Percentiles rank a stretch among this genome's conserved stretches.
Evolutionary conservation across 2,329 filamentous ascomycete genomes (phyloP).

Genomic region (Pezicula neosporulosa): DNA sequence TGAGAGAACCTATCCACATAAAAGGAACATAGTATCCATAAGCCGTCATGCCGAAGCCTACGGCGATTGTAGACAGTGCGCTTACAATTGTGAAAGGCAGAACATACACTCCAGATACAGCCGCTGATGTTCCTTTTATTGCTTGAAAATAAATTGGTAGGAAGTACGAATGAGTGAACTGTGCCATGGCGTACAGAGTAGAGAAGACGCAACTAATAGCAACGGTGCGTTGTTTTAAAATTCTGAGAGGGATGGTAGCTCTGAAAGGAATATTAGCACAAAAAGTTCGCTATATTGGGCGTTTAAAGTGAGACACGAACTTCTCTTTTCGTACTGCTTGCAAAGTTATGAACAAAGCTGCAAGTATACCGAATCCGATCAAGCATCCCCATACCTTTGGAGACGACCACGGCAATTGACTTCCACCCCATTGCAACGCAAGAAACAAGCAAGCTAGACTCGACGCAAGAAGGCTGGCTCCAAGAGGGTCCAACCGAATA

Average conservation of each 20-base stretch:
- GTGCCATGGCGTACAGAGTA: neutral
- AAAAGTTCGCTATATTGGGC: neutral
- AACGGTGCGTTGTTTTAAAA: neutral
- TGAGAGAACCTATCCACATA: conserved; percentile 37
- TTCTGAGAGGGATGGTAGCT: conserved; percentile 1
- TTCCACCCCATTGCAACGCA: conserved; percentile 40
- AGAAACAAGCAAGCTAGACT: conserved; percentile 37
- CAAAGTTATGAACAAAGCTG: conserved; percentile 27
- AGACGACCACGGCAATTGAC: conserved; percentile 36
- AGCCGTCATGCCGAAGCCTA: conserved; percentile 31
- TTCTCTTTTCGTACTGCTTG: conserved; percentile 1
- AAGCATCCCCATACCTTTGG: conserved; percentile 35
- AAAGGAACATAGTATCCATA: conserved; percentile 37
- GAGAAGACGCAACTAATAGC: neutral
- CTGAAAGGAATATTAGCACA: neutral
- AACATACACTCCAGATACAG: neutral
- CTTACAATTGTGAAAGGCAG: conserved; percentile 19
- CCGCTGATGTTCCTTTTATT: neutral
- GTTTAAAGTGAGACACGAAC: neutral
- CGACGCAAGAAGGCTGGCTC: conserved; percentile 39
- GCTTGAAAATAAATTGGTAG: conserved; percentile 10
- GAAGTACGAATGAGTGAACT: conserved; percentile 1
- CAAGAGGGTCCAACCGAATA: conserved; percentile 40
- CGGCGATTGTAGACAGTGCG: conserved; percentile 33
- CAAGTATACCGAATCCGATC: conserved; percentile 25